Evolutionary conservation across 164 flowering plant genomes (phyloP), one percentile per base, ranked within the genome.

Genomic region (Umbellularia californica): DNA sequence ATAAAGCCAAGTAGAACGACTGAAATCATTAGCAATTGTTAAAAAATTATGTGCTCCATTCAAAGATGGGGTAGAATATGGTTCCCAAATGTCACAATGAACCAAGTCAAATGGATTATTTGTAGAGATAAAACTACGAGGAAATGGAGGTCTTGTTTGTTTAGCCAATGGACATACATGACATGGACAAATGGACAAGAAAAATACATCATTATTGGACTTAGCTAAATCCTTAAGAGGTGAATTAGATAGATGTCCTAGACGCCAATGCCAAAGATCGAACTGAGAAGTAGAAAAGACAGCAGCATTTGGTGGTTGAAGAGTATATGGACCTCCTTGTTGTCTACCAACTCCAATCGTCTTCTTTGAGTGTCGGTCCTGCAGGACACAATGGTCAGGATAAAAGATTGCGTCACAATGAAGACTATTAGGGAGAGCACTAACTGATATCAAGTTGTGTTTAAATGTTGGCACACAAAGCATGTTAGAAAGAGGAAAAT

Each of bases 151-250:
- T 22, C 27, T 62, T 1, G 68, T 65, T 12, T 65, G 35, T 25
- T 65, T 62, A 62, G 65, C 65, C 24, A 62, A 62, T 5, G 22
- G 22, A 22, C 65, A 62, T 15, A 62, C n/a, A 65, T 27, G 68
- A 65, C 15, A 65, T 27, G 2, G 68, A 65, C 68, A 65, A 24
- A 28, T 3, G 0, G 68, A 65, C 7, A 1, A 65, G 25, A 65
- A 65, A 22, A 24, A 65, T 28, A 65, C 30, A 27, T 65, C 68
- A 65, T 65, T 65, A 65, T 65, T 65, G 27, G 35, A 65, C 68
- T 65, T 22, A 65, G 30, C 28, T 5, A 65, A 6, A 14, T 24
- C 7, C 30, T 65, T 3, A 65, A 65, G 28, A 24, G 15, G 30
- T 11, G 68, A 65, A 65, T 25, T 22, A 22, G 68, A 65, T 25